A percentile compares a stretch with the other conserved stretches of the same genome.
phyloP scores from a whole-genome alignment of 2,329 filamentous ascomycete genomes.

The Tolypocladium ovalisporum region DNA sequence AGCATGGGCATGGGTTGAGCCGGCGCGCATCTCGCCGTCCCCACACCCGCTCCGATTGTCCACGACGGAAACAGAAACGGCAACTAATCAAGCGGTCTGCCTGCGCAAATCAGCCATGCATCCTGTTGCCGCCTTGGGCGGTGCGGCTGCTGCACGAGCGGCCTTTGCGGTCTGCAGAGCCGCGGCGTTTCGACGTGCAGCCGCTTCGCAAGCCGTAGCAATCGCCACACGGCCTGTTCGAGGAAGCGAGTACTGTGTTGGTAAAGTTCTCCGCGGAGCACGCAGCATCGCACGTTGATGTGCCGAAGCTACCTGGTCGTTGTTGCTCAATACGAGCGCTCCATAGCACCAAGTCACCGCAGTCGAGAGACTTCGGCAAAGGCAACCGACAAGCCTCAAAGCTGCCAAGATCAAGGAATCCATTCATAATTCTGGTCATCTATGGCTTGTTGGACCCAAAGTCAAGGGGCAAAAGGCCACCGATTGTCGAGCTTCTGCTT shows the following conservation, averaged over 20 bases:
- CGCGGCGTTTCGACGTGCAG: neutral
- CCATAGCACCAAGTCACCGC: neutral
- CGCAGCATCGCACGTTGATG: neutral
- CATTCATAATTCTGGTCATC: no score
- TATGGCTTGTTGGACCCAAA: no score
- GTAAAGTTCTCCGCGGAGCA: neutral
- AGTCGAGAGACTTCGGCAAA: neutral
- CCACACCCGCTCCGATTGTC: neutral
- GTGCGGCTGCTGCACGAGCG: neutral
- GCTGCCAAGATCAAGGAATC: neutral
- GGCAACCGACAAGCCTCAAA: neutral
- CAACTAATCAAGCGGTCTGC: neutral
- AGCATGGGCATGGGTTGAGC: neutral
- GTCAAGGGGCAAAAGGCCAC: neutral
- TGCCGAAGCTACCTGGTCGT: neutral
- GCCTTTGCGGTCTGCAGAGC: neutral
- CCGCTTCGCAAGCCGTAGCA: neutral
- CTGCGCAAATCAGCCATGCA: neutral
- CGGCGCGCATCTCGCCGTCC: neutral
- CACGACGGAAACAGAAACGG: neutral
- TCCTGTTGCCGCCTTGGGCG: neutral
- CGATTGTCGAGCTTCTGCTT: neutral
- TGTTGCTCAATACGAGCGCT: neutral
- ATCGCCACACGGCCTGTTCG: neutral
- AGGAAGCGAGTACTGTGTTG: neutral